Conservation (phyloP, 768 basidiomycete genomes). For the Serendipita sp. region DNA sequence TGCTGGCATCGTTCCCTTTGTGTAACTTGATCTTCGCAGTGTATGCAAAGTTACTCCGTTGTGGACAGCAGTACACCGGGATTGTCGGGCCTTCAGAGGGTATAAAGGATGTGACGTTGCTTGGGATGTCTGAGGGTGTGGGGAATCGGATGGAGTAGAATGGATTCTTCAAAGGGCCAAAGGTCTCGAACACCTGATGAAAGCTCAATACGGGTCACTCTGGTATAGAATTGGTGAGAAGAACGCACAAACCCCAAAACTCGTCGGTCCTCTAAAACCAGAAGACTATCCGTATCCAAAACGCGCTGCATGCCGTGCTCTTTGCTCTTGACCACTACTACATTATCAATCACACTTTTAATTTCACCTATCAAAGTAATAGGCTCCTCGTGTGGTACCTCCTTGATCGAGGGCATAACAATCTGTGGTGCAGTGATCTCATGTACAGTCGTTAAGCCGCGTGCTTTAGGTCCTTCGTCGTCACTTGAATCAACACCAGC, state of each 20-base stretch:
- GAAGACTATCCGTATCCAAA: conserved; percentile 75
- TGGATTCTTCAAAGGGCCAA: conserved; percentile 82
- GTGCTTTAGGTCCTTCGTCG: conserved; percentile 5
- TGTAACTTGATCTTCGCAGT: conserved; percentile 46
- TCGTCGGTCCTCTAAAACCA: conserved; percentile 76
- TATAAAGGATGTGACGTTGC: conserved; percentile 27
- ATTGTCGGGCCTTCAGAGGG: conserved; percentile 21
- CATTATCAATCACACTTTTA: conserved; percentile 52
- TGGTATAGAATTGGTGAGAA: neutral
- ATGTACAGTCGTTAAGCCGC: conserved; percentile 13
- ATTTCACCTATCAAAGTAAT: conserved; percentile 68
- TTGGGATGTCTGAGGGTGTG: conserved; percentile 38
- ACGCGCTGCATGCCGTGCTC: conserved; percentile 41
- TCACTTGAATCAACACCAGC: neutral
- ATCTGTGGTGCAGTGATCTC: conserved; percentile 26
- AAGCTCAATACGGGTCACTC: neutral
- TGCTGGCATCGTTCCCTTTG: conserved; percentile 89
- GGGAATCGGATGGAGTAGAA: conserved; percentile 79
- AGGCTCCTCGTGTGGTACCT: conserved; percentile 44
- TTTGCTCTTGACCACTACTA: conserved; percentile 56
- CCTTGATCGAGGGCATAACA: conserved; percentile 39
- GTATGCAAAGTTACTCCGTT: conserved; percentile 71
- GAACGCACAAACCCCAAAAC: conserved; percentile 77
- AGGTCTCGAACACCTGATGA: conserved; percentile 77
- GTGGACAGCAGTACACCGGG: conserved; percentile 68